Evolutionary conservation across 1,139 yeast genomes (phyloP).

Genomic region (Geotrichum aggregatum): DNA sequence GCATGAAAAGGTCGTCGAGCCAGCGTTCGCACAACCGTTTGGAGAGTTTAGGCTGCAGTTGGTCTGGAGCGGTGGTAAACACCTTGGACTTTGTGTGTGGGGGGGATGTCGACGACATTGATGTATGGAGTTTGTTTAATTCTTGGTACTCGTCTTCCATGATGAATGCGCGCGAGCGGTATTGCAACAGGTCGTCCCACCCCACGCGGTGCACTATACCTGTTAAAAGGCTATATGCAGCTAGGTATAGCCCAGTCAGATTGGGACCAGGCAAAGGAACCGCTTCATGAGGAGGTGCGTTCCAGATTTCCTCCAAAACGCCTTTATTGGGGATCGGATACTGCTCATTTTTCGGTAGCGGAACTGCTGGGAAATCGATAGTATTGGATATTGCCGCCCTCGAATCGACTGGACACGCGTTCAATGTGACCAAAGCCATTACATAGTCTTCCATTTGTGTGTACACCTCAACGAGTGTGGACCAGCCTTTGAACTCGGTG

Average conservation of each 20-base stretch:
- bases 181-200: constrained; percentile 80
- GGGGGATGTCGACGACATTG: no score
- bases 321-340: constrained; percentile 82
- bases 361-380: constrained; percentile 48
- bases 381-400: constrained; percentile 71
- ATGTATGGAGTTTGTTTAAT: constrained; percentile 23
- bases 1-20: constrained; percentile 84
- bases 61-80: no score
- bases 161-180: constrained; percentile 81
- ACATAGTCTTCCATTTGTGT: constrained; percentile 66
- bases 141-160: constrained; percentile 83
- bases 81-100: no score
- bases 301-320: constrained; percentile 51
- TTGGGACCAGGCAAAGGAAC: constrained; percentile 70
- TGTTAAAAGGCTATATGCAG: constrained; percentile 76
- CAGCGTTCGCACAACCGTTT: constrained; percentile 92
- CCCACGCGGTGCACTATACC: constrained; percentile 66
- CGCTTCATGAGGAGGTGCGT: constrained; percentile 62
- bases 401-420: constrained; percentile 94
- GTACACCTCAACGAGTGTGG: constrained; percentile 65
- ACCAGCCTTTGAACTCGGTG: constrained; percentile 82
- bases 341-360: constrained; percentile 62
- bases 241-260: constrained; percentile 71
- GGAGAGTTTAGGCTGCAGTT: constrained; percentile 33
- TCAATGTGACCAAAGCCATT: constrained; percentile 74